phyloP scores from a whole-genome alignment of 768 basidiomycete genomes.

The Naganishia kalamii region DNA sequence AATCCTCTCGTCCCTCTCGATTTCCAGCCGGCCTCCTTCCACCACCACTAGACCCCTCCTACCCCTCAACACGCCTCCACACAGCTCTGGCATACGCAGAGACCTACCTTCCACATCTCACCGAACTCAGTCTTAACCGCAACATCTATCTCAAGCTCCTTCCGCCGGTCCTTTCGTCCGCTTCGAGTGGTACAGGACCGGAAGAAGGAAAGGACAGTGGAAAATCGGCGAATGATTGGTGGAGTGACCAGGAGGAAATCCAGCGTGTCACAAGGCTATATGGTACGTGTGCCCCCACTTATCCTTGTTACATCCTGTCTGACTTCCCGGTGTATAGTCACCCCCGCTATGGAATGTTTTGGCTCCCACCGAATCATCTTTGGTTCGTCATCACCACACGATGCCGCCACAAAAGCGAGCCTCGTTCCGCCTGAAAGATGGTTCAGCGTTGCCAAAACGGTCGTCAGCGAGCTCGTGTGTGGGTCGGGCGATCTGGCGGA shows the following conservation, averaged over 20 bases:
- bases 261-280: slow-evolving; percentile 39
- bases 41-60: slow-evolving; percentile 31
- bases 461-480: slow-evolving; percentile 10
- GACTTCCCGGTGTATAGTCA: slow-evolving; percentile 25
- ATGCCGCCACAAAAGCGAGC: too few species aligned
- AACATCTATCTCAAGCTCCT: slow-evolving; percentile 36
- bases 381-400: slow-evolving; percentile 30
- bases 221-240: slow-evolving; percentile 29
- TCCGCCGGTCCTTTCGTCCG: slow-evolving; percentile 30
- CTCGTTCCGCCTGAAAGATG: slow-evolving; percentile 12
- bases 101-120: slow-evolving; percentile 31
- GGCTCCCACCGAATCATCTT: slow-evolving; percentile 42
- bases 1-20: not conserved
- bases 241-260: slow-evolving; percentile 34
- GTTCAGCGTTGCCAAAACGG: not conserved
- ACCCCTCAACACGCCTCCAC: slow-evolving; percentile 25
- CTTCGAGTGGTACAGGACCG: not conserved
- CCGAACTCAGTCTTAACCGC: slow-evolving; percentile 35
- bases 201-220: not conserved
- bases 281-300: slow-evolving; percentile 27
- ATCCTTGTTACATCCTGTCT: not conserved
- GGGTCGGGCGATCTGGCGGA: slow-evolving; percentile 7
- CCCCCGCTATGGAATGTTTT: slow-evolving; percentile 41
- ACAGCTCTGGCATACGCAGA: slow-evolving; percentile 26
- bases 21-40: slow-evolving; percentile 38